Conservation (phyloP, 1,284 basidiomycete genomes). For the Cystobasidium sp. region DNA sequence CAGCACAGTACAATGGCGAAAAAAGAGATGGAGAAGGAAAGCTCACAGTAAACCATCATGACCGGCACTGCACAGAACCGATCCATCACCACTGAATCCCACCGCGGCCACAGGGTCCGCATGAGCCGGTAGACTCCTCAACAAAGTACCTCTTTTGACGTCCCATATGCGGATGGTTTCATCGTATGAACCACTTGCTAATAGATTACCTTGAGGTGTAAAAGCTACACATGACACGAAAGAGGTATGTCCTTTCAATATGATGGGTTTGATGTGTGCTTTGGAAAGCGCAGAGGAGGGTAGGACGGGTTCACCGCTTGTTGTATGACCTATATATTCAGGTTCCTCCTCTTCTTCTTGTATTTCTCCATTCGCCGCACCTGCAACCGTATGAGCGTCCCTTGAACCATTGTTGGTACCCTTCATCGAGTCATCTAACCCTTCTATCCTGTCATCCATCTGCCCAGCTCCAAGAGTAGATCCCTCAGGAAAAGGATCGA, state of each 20-base stretch:
- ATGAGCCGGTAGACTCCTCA: constrained; percentile 88
- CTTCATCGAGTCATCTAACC: constrained; percentile 20
- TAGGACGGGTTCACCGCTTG: constrained; percentile 16
- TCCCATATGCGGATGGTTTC: constrained; percentile 99
- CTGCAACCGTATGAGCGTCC: background rate
- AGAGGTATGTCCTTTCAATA: constrained; percentile 40
- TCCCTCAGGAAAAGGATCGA: constrained; percentile 59
- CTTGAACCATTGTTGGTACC: background rate
- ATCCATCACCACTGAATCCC: constrained; percentile 90
- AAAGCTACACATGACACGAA: constrained; percentile 42
- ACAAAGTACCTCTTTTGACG: constrained; percentile 80
- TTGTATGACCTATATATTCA: background rate
- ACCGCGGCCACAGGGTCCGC: constrained; percentile 95
- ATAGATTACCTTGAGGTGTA: constrained; percentile 34
- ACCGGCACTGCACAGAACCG: constrained; percentile 86
- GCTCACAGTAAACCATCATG: constrained; percentile 92
- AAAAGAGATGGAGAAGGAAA: background rate
- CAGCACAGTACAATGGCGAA: background rate
- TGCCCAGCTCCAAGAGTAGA: too few species aligned
- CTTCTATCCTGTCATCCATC: background rate
- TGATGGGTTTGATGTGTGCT: constrained; percentile 77
- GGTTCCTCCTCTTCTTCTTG: too few species aligned
- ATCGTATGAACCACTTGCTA: constrained; percentile 92
- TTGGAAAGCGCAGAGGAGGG: constrained; percentile 54
- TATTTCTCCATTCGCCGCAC: background rate